Conservation (phyloP, 352 stramenopile genomes). For the Phytopythium mirpurense region DNA sequence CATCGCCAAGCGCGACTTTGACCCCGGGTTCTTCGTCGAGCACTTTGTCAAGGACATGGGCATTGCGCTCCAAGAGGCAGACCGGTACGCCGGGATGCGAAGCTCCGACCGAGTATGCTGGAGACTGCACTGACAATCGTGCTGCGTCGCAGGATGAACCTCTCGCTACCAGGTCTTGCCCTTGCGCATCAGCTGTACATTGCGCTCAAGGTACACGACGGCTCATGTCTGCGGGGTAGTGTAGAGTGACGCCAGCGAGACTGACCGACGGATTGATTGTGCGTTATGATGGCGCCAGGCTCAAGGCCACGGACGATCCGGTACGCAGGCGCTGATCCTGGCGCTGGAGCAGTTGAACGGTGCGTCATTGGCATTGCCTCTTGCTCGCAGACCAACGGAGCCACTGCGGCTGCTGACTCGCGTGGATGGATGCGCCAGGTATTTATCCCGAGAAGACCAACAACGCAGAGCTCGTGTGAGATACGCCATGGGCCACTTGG, state of each 20-base stretch:
- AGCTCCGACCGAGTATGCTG: too few relatives aligned
- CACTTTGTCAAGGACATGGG: slow-evolving; percentile 91
- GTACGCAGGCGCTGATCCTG: slow-evolving; percentile 84
- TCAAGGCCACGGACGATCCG: slow-evolving; percentile 71
- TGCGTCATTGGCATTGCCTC: too few relatives aligned
- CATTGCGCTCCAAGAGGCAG: slow-evolving; percentile 84
- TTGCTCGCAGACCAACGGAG: too few relatives aligned
- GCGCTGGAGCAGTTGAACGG: slow-evolving; percentile 86
- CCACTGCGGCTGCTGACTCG: too few relatives aligned
- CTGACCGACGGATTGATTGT: too few relatives aligned
- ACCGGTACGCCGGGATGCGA: too few relatives aligned
- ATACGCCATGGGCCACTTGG: too few relatives aligned
- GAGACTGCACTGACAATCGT: neutral
- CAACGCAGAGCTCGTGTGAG: slow-evolving; percentile 32
- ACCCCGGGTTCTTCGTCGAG: slow-evolving; percentile 88
- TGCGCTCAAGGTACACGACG: slow-evolving; percentile 60
- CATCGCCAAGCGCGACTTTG: slow-evolving; percentile 86
- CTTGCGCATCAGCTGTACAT: slow-evolving; percentile 86
- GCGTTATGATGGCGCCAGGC: slow-evolving; percentile 23
- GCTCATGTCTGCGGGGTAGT: too few relatives aligned
- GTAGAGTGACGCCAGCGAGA: too few relatives aligned
- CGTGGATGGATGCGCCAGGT: slow-evolving; percentile 15
- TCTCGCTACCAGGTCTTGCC: slow-evolving; percentile 79
- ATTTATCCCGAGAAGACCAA: slow-evolving; percentile 39
- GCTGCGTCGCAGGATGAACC: slow-evolving; percentile 53